These are phyloP conservation scores for Citrus sp. DNA, from an alignment of 345 rosid species.

Conservation along the genomic window DNA sequence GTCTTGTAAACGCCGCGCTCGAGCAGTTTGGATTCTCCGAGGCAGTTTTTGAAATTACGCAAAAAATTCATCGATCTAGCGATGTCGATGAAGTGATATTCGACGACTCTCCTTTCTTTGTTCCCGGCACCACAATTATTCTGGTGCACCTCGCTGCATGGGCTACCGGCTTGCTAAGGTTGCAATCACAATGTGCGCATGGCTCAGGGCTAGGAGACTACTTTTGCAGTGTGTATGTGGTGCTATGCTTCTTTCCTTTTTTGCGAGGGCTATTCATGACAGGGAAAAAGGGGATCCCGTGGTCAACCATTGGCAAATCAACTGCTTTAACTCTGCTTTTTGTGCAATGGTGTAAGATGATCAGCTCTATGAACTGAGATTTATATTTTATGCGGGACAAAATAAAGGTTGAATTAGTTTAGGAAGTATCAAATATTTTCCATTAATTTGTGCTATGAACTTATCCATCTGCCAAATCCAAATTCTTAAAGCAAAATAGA, in stretches of 20 bases:
- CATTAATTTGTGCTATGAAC: too few relatives aligned
- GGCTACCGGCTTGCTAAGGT: slow-evolving; percentile 11
- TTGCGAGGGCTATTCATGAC: slow-evolving; percentile 31
- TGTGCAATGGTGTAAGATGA: slow-evolving; percentile 6
- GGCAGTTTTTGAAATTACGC: slow-evolving; percentile 46
- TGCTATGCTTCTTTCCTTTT: slow-evolving; percentile 30
- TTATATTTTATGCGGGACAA: too few relatives aligned
- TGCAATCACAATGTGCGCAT: background rate
- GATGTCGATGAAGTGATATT: slow-evolving; percentile 26
- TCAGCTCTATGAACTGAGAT: background rate
- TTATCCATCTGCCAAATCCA: too few relatives aligned
- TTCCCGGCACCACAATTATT: slow-evolving; percentile 45
- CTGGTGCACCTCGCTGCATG: slow-evolving; percentile 29
- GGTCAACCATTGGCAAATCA: slow-evolving; percentile 27
- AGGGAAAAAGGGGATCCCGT: slow-evolving; percentile 44
- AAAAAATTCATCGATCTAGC: slow-evolving; percentile 33
- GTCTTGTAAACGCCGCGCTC: slow-evolving; percentile 22
- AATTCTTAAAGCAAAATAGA: too few relatives aligned
- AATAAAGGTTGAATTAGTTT: too few relatives aligned
- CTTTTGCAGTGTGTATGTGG: slow-evolving; percentile 16
- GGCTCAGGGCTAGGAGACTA: slow-evolving; percentile 29
- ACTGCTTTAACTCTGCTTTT: slow-evolving; percentile 16
- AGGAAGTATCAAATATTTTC: too few relatives aligned
- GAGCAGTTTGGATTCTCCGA: slow-evolving; percentile 49
- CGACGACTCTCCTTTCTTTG: slow-evolving; percentile 37